Conservation (phyloP, 2,329 filamentous ascomycete genomes). For the Pestalotiopsis sp. region DNA sequence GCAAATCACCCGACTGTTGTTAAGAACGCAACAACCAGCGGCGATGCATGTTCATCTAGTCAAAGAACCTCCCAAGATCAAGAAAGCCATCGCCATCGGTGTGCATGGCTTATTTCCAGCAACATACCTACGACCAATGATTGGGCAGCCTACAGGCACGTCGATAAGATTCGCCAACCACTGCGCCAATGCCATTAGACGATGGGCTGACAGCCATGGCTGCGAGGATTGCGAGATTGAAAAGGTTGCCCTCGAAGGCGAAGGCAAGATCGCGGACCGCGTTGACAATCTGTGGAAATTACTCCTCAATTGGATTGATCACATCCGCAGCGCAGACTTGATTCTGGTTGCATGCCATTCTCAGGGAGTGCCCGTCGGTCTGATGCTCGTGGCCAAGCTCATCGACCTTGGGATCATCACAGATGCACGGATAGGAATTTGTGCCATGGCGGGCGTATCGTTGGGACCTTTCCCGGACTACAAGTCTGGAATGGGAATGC, state of each 20-base stretch:
- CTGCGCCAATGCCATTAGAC: slow-evolving; percentile 77
- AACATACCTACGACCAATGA: slow-evolving; percentile 80
- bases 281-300: slow-evolving; percentile 94
- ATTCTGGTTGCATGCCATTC: slow-evolving; percentile 92
- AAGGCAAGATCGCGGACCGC: slow-evolving; percentile 86
- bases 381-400: slow-evolving; percentile 90
- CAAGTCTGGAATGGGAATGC: slow-evolving; percentile 79
- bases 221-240: slow-evolving; percentile 80
- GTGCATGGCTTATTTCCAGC: slow-evolving; percentile 91
- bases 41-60: slow-evolving; percentile 72
- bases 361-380: slow-evolving; percentile 89
- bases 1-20: slow-evolving; percentile 59
- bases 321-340: slow-evolving; percentile 83
- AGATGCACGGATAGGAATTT: slow-evolving; percentile 77
- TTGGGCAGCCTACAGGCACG: slow-evolving; percentile 93
- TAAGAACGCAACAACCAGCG: slow-evolving; percentile 55
- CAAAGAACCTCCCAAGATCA: slow-evolving; percentile 70
- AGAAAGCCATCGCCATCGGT: slow-evolving; percentile 87
- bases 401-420: slow-evolving; percentile 86
- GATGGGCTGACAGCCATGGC: slow-evolving; percentile 76
- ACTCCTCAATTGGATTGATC: slow-evolving; percentile 90
- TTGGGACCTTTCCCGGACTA: slow-evolving; percentile 92
- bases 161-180: slow-evolving; percentile 91
- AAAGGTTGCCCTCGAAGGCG: slow-evolving; percentile 91
- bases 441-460: slow-evolving; percentile 85